A percentile compares a stretch with the other conserved stretches of the same genome.
These are phyloP conservation scores for Iberis pinnata DNA, from an alignment of 345 rosid genomes.

Conservation along the genomic window DNA sequence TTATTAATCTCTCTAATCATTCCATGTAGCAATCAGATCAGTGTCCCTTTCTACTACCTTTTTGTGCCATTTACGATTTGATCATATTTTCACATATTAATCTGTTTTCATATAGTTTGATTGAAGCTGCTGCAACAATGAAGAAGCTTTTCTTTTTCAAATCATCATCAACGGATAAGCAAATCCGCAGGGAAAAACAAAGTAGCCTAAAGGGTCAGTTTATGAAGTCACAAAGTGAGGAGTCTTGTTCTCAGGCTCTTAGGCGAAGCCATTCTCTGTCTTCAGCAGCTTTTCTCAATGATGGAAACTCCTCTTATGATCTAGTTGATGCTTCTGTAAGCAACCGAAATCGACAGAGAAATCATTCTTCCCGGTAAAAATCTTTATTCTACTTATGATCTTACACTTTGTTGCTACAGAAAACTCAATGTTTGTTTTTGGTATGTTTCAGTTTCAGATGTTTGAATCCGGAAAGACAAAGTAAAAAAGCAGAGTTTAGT, in stretches of 20 bases:
- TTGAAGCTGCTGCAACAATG: constrained; percentile 31
- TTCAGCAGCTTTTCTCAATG: constrained; percentile 49
- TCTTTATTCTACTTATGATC: neutral
- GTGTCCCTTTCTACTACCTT: too few species aligned
- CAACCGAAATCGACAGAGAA: constrained; percentile 28
- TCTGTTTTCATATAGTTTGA: neutral
- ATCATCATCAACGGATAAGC: constrained; percentile 48
- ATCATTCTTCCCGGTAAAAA: constrained; percentile 44
- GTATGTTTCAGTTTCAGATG: constrained; percentile 23
- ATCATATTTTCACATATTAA: constrained; percentile 7
- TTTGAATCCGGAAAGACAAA: constrained; percentile 46
- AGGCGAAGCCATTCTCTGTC: constrained; percentile 76
- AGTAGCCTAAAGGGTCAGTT: constrained; percentile 30
- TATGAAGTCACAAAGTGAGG: constrained; percentile 47
- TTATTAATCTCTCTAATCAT: neutral
- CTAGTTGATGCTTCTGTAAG: constrained; percentile 26
- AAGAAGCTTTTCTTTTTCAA: constrained; percentile 86
- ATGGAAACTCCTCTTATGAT: constrained; percentile 31
- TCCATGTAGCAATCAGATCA: too few species aligned
- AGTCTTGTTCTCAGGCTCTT: constrained; percentile 42
- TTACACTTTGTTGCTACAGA: too few species aligned
- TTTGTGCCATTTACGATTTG: too few species aligned
- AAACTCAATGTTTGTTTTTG: constrained; percentile 48
- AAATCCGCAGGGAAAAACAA: constrained; percentile 38
- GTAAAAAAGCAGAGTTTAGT: constrained; percentile 31